Evolutionary conservation across 768 basidiomycete genomes (phyloP).

Genomic region (Tubosaeta sp.): DNA sequence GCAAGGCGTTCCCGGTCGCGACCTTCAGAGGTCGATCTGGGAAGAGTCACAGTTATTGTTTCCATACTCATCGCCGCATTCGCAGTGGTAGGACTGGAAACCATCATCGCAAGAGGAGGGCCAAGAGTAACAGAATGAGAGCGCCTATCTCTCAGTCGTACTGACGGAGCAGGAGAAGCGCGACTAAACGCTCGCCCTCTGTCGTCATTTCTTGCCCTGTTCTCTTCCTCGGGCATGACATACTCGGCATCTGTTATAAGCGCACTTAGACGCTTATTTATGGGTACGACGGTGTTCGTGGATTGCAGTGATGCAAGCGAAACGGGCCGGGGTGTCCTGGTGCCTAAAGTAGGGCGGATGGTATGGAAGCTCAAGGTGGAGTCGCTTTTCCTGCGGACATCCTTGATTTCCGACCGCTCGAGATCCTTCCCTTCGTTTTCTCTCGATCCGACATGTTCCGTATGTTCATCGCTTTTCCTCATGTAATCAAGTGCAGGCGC

Average conservation of each 20-base stretch:
- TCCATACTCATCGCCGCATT: conserved; percentile 31
- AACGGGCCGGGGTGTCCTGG: conserved; percentile 62
- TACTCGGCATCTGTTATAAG: conserved; percentile 66
- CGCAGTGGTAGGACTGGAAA: conserved; percentile 21
- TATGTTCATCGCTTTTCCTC: conserved; percentile 35
- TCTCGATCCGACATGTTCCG: conserved; percentile 17
- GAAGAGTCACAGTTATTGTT: conserved; percentile 25
- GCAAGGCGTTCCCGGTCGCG: conserved; percentile 41
- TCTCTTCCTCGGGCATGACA: conserved; percentile 59
- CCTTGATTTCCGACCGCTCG: conserved; percentile 48
- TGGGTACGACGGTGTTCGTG: conserved; percentile 64
- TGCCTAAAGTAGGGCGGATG: conserved; percentile 51
- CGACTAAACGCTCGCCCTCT: conserved; percentile 17
- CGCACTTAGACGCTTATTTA: conserved; percentile 62
- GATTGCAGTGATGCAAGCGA: conserved; percentile 77
- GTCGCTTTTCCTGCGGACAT: conserved; percentile 78
- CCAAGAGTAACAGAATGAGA: conserved; percentile 62
- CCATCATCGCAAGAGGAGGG: conserved; percentile 29
- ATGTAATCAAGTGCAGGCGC: conserved; percentile 57
- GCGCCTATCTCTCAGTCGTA: conserved; percentile 50
- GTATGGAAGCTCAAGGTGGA: conserved; percentile 77
- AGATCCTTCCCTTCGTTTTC: conserved; percentile 29
- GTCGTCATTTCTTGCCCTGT: conserved; percentile 23
- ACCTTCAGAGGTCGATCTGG: conserved; percentile 25
- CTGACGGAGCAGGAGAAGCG: conserved; percentile 41